Evolutionary conservation across 805 yeast genomes (phyloP).

Genomic region (Allodekkera sacchari): DNA sequence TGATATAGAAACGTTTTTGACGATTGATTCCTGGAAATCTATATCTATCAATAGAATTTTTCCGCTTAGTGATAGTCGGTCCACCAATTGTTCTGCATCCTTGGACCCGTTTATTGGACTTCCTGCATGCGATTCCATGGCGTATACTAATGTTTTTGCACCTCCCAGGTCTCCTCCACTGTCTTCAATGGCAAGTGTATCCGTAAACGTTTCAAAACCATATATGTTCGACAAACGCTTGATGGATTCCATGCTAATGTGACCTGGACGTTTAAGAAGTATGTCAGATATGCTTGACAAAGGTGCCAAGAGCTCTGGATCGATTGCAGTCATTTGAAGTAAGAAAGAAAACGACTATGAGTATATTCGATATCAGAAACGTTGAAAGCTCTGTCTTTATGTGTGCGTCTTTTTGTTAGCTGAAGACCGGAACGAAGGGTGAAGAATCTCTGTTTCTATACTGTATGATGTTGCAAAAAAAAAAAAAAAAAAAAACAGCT

Average conservation of each 20-base stretch:
- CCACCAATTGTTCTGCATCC: slow-evolving; percentile 10
- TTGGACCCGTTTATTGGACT: slow-evolving; percentile 9
- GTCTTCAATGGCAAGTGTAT: slow-evolving; percentile 25
- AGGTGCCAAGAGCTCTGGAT: slow-evolving; percentile 26
- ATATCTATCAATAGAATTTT: slow-evolving; percentile 28
- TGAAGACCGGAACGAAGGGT: too few relatives aligned
- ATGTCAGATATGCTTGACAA: slow-evolving; percentile 25
- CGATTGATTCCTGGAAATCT: slow-evolving; percentile 22
- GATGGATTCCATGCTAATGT: slow-evolving; percentile 25
- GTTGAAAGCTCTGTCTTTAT: too few relatives aligned
- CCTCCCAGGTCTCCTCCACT: slow-evolving; percentile 14
- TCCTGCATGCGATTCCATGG: slow-evolving; percentile 10
- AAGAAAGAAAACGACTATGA: not conserved
- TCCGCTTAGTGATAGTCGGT: slow-evolving; percentile 27
- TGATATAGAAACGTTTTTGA: slow-evolving; percentile 22
- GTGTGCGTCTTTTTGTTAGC: too few relatives aligned
- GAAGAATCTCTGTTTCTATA: too few relatives aligned
- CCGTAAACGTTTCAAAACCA: slow-evolving; percentile 29
- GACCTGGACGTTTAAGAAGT: slow-evolving; percentile 27
- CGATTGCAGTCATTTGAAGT: slow-evolving; percentile 23
- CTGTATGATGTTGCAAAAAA: not conserved
- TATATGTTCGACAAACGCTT: slow-evolving; percentile 27
- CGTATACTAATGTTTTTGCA: slow-evolving; percentile 19
- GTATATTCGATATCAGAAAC: too few relatives aligned
- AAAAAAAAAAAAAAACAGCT: not conserved